Conservation (phyloP, 129 eudicot genomes). For the Gnaphalium uliginosum region DNA sequence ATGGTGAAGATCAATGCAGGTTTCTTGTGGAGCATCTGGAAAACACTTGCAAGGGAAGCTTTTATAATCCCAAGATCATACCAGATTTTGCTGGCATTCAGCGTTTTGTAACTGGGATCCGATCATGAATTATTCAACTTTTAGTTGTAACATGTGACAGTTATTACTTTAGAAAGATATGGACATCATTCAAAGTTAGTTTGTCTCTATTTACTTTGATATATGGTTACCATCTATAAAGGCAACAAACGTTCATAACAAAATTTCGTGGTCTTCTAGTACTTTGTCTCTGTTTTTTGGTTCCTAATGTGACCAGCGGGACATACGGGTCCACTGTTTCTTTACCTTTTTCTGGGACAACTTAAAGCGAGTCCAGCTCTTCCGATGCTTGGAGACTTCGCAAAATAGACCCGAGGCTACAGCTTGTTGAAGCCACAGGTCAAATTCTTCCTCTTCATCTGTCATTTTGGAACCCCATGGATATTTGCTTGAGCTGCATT, state of each 20-base stretch:
- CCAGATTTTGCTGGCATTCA: slow-evolving; percentile 78
- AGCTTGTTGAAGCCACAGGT: slow-evolving; percentile 93
- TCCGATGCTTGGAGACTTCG: slow-evolving; percentile 78
- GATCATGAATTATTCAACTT: slow-evolving; percentile 25
- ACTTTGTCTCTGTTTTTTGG: not conserved
- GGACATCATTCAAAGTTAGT: not conserved
- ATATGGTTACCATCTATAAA: not conserved
- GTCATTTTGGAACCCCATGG: slow-evolving; percentile 87
- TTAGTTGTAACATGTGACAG: slow-evolving; percentile 4
- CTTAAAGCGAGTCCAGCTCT: slow-evolving; percentile 94
- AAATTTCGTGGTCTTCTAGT: not conserved
- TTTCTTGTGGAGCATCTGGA: slow-evolving; percentile 60
- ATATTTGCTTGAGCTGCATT: slow-evolving; percentile 64
- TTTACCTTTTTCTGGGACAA: slow-evolving; percentile 56
- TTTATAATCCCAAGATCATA: slow-evolving; percentile 40
- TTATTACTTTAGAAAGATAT: not conserved
- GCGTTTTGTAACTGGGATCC: slow-evolving; percentile 78
- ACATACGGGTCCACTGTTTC: slow-evolving; percentile 64
- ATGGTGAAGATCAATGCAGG: slow-evolving; percentile 83
- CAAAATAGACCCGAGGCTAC: slow-evolving; percentile 85
- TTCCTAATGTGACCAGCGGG: slow-evolving; percentile 26
- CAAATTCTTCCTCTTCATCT: slow-evolving; percentile 91
- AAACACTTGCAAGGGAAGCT: slow-evolving; percentile 41
- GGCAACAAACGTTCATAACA: not conserved
- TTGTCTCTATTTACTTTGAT: not conserved